A percentile compares a stretch with the other conserved stretches of the same genome.
phyloP scores from a whole-genome alignment of 495 filamentous ascomycete genomes.

The Podospora pseudocomata region DNA sequence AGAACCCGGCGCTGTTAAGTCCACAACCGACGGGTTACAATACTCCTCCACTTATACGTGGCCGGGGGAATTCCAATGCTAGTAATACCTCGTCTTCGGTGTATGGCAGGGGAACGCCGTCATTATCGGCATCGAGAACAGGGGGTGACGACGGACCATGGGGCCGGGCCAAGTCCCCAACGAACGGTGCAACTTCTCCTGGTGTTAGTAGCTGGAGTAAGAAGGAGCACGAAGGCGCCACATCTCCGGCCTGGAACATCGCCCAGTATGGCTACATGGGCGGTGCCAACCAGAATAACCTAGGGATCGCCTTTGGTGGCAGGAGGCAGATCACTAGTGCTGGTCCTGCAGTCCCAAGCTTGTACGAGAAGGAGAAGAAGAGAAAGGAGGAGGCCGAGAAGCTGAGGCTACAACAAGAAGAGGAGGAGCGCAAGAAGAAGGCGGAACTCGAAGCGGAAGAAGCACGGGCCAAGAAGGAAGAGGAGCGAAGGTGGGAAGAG shows the following conservation, averaged over 20 bases:
- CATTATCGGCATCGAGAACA: slow-evolving; percentile 44
- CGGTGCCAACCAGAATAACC: slow-evolving; percentile 91
- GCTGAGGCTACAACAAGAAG: slow-evolving; percentile 59
- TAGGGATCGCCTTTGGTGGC: slow-evolving; percentile 88
- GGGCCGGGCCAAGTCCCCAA: slow-evolving; percentile 60
- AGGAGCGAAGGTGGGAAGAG: slow-evolving; percentile 77
- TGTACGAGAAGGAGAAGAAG: slow-evolving; percentile 54
- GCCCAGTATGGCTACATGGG: slow-evolving; percentile 99
- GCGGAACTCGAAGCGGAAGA: slow-evolving; percentile 67
- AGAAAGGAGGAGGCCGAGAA: slow-evolving; percentile 52
- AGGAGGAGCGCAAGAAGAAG: slow-evolving; percentile 59
- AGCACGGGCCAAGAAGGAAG: slow-evolving; percentile 60
- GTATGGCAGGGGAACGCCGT: slow-evolving; percentile 33
- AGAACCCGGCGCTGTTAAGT: slow-evolving; percentile 56
- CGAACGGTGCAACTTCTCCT: slow-evolving; percentile 34
- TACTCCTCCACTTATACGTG: slow-evolving; percentile 48
- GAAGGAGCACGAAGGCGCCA: slow-evolving; percentile 71
- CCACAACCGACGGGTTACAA: slow-evolving; percentile 63
- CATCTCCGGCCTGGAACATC: slow-evolving; percentile 95
- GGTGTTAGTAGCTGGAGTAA: slow-evolving; percentile 87
- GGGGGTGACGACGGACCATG: slow-evolving; percentile 51
- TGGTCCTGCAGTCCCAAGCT: slow-evolving; percentile 69
- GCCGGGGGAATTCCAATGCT: slow-evolving; percentile 62
- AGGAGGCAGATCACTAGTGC: slow-evolving; percentile 88
- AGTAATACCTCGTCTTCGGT: slow-evolving; percentile 62